Evolutionary conservation across 371 early-diverging fungal genomes (phyloP), one percentile per base, ranked within the genome.

Genomic region (Choanephora cucurbitarum): DNA sequence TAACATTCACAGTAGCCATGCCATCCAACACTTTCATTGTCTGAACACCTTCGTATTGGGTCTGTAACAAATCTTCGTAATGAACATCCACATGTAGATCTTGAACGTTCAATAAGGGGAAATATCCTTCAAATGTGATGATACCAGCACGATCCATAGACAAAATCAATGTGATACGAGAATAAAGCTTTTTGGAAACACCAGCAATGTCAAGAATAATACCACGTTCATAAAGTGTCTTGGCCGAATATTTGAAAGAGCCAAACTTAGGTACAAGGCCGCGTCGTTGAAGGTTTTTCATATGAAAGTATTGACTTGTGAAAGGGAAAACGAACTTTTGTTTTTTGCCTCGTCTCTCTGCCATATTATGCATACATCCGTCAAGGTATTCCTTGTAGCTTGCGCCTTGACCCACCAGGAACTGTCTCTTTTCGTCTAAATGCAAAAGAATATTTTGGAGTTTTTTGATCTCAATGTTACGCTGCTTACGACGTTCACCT

Each of bases 171-270:
- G 86, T 84, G 55, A 98, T 92, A 53, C 89, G 88, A 57, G 91
- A 88, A 69, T 92, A 91, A 72, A 94, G 88, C 54, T 90, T 90
- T 28, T 90, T 91, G 23, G 80, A 75, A 34, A 91, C 83, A 17
- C 88, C 93, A 24, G 88, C 91, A 17, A 98, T 70, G 32, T 90
- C 87, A 15, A 96, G 66, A 37, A 99, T 72, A 8, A 99, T 95
- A 43, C 99, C 98, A 69, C 94, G 93, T 55, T 93, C 88, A 62
- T 92, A 82, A 48, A 99, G 77, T 44, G 90, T 87, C 55, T 91
- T 91, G 10, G 98, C 98, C n/a, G 92, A 89, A 75, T 96, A 98
- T 81, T 96, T 97, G 87, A 86, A 99, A 23, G 96, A 95, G 2
- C 99, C 99, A 74, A 95, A 99, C 61, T 91, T 86, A 1, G 99